Conservation (phyloP, 306 rosid genomes). For the Begonia peltatifolia region DNA sequence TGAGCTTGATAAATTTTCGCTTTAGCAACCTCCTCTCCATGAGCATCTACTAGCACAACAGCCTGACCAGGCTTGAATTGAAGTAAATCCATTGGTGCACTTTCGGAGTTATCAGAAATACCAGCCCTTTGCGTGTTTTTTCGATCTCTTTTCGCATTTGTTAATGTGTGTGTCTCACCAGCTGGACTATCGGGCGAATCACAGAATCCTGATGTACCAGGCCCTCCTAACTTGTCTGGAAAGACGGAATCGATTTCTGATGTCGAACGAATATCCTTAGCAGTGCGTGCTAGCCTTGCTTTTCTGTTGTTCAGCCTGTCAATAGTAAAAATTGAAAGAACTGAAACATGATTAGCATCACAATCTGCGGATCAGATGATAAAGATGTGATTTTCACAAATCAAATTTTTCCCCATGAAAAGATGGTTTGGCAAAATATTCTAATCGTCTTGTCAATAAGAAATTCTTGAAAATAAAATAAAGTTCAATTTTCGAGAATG, state of each 20-base stretch:
- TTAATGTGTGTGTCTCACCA: constrained; percentile 19
- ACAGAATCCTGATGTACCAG: constrained; percentile 17
- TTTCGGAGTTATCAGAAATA: constrained; percentile 16
- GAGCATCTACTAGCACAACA: constrained; percentile 27
- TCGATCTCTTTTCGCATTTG: constrained; percentile 31
- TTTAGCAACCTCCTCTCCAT: constrained; percentile 45
- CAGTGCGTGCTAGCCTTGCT: constrained; percentile 83
- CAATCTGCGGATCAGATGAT: too few relatives aligned
- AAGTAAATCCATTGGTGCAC: constrained; percentile 25
- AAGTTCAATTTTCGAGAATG: too few relatives aligned
- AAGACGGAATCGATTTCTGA: constrained; percentile 31
- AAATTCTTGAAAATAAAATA: too few relatives aligned
- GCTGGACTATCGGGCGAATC: constrained; percentile 40
- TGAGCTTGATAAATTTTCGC: constrained; percentile 50
- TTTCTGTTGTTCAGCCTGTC: constrained; percentile 90
- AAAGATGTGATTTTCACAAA: too few relatives aligned
- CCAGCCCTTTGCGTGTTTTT: constrained; percentile 18
- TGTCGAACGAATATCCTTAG: constrained; percentile 43
- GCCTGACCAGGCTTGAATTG: constrained; percentile 42
- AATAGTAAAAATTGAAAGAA: constrained; percentile 10
- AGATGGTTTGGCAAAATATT: too few relatives aligned
- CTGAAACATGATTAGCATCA: background rate
- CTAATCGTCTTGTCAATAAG: too few relatives aligned
- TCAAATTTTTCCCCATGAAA: too few relatives aligned
- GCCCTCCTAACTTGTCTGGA: constrained; percentile 39